Base-by-base conservation (phyloP, 2,329 filamentous ascomycete genomes). In the Fonsecaea pugnacius region DNA sequence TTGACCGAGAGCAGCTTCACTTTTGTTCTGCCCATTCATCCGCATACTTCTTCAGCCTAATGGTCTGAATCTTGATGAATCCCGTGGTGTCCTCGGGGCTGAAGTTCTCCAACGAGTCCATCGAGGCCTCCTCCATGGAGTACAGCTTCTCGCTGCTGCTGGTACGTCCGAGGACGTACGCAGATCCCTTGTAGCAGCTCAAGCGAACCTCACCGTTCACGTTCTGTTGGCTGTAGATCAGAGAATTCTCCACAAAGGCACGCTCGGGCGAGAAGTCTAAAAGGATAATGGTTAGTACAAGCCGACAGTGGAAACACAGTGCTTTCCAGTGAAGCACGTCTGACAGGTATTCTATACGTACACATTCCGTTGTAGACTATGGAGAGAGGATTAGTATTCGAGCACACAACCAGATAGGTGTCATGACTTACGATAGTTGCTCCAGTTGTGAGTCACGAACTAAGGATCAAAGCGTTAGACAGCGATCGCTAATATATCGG, bases 61-160 rank as follows among this genome's bases (percentile, higher is more conserved):
- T 74, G 48, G 73, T 70, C 60, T 73, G 70, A 40, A 79, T 75
- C 65, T 73, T 75, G 72, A 78, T 87, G 78, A 89, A 89, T 35
- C 86, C 87, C 46, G 85, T 88, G 48, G 87, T 89, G 72, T 89
- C 88, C 65, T 80, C 79, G 18, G 88, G 87, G 70, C 81, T 81
- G 74, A 91, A 91, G 77, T 87, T 85, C 70, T 84, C 87, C 69
- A 91, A 84, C 70, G 87, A 86, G 74, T 92, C 89, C 88, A 91
- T 90, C 70, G 80, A 84, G 67, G 83, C 83, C 80, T 89, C 88
- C 72, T 82, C 82, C 78, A 84, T 85, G 71, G 84, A 83, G 75
- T 91, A 91, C 66, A 91, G 80, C 81, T 90, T 90, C 82, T 88
- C 86, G 8, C 87, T 89, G 74, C 88, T 81, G 33, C 78, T 82